Conservation (phyloP, 1,139 yeast genomes). For the Scheffersomyces stambukii region DNA sequence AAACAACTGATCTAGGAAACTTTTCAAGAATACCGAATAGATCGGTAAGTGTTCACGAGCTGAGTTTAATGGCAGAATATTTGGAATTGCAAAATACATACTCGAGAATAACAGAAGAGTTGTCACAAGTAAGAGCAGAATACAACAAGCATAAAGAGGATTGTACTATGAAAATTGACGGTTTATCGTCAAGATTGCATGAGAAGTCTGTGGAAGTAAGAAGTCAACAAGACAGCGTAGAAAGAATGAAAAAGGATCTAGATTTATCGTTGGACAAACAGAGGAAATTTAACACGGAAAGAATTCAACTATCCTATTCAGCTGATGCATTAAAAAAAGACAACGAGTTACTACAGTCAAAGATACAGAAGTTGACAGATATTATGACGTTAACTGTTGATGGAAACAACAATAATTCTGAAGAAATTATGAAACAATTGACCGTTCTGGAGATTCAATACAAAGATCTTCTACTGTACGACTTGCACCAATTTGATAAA, state of each 20-base stretch:
- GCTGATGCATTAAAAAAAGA: slow-evolving; percentile 40
- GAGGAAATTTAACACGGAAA: slow-evolving; percentile 46
- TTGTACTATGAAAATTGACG: slow-evolving; percentile 21
- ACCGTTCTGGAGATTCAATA: slow-evolving; percentile 32
- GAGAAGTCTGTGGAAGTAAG: slow-evolving; percentile 23
- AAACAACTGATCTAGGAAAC: not conserved
- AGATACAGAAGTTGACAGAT: slow-evolving; percentile 6
- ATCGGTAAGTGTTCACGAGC: slow-evolving; percentile 3
- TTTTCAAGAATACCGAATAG: slow-evolving; percentile 3
- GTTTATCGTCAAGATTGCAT: slow-evolving; percentile 26
- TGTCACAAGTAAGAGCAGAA: slow-evolving; percentile 9
- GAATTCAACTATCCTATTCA: slow-evolving; percentile 39
- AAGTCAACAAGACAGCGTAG: slow-evolving; percentile 11
- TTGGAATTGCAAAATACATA: slow-evolving; percentile 8
- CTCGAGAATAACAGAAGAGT: slow-evolving; percentile 5
- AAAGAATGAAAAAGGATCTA: slow-evolving; percentile 28
- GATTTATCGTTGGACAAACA: slow-evolving; percentile 46
- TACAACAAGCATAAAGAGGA: slow-evolving; percentile 21
- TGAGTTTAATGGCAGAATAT: slow-evolving; percentile 6
- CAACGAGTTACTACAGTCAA: slow-evolving; percentile 18
- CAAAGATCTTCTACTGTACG: slow-evolving; percentile 33
- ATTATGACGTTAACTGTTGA: slow-evolving; percentile 14
- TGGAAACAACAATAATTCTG: slow-evolving; percentile 14
- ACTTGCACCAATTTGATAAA: slow-evolving; percentile 38
- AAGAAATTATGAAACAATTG: slow-evolving; percentile 13